Conservation (phyloP, 2,329 filamentous ascomycete species). For the Clonostachys byssicola region DNA sequence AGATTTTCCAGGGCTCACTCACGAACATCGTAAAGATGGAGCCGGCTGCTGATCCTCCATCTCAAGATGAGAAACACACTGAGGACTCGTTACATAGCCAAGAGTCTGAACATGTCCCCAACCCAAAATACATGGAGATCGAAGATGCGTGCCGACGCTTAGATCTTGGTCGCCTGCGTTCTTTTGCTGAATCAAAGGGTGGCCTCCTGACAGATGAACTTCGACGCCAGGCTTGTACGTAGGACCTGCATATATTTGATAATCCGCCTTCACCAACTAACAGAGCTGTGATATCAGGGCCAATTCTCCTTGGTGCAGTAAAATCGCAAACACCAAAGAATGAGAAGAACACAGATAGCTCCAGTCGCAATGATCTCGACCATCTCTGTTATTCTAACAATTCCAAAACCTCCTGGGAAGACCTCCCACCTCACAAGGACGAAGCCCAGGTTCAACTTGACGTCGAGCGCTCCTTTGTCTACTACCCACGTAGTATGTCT, state of each 20-base stretch:
- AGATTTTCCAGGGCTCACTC: no score
- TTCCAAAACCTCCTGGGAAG: slow-evolving; percentile 43
- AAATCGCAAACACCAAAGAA: no score
- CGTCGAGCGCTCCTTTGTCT: slow-evolving; percentile 94
- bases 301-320: background rate
- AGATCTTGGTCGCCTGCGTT: slow-evolving; percentile 51
- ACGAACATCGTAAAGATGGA: no score
- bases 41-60: no score
- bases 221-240: slow-evolving; percentile 73
- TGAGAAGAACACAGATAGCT: no score
- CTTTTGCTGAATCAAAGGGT: slow-evolving; percentile 58
- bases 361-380: no score
- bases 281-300: background rate
- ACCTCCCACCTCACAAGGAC: slow-evolving; percentile 74
- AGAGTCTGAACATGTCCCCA: background rate
- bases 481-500: slow-evolving; percentile 76
- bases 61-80: no score
- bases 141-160: slow-evolving; percentile 54
- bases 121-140: slow-evolving; percentile 30
- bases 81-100: no score
- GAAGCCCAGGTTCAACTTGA: slow-evolving; percentile 91
- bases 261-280: background rate
- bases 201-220: slow-evolving; percentile 65
- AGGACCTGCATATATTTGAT: slow-evolving; percentile 1
- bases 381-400: background rate